Conservation (phyloP, 2,329 filamentous ascomycete species). For the Rhytidhysteron rufulum region DNA sequence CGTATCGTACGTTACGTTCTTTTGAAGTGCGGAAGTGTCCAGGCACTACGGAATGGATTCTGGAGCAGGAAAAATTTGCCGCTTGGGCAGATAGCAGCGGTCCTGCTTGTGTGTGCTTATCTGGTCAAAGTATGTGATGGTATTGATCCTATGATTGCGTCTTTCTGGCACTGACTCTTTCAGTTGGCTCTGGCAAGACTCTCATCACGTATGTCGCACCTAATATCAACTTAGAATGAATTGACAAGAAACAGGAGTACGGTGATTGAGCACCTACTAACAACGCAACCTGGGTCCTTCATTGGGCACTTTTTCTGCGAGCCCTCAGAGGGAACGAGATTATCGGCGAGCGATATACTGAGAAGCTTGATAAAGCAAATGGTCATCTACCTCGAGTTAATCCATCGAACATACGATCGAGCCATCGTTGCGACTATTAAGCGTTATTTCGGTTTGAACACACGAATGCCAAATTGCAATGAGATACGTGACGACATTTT, state of each 20-base stretch:
- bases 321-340: too few relatives aligned
- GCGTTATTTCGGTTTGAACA: neutral
- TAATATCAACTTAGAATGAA: too few relatives aligned
- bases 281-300: too few relatives aligned
- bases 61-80: neutral
- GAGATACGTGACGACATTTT: neutral
- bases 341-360: too few relatives aligned
- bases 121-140: constrained; percentile 1
- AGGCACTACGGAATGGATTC: neutral
- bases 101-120: neutral
- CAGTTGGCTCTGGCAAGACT: neutral
- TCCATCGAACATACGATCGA: neutral
- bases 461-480: neutral
- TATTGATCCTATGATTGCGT: too few relatives aligned
- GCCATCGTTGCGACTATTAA: too few relatives aligned
- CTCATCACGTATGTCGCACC: neutral
- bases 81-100: neutral
- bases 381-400: neutral
- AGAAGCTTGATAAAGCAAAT: neutral
- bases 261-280: too few relatives aligned
- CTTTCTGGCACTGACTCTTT: neutral
- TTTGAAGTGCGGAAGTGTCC: neutral
- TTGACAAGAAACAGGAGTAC: too few relatives aligned
- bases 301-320: too few relatives aligned
- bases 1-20: neutral